A percentile compares a stretch with the other conserved stretches of the same genome.
These are phyloP conservation scores for Fusarium devonianum DNA, from an alignment of 2,329 filamentous ascomycete genomes.

Conservation along the genomic window DNA sequence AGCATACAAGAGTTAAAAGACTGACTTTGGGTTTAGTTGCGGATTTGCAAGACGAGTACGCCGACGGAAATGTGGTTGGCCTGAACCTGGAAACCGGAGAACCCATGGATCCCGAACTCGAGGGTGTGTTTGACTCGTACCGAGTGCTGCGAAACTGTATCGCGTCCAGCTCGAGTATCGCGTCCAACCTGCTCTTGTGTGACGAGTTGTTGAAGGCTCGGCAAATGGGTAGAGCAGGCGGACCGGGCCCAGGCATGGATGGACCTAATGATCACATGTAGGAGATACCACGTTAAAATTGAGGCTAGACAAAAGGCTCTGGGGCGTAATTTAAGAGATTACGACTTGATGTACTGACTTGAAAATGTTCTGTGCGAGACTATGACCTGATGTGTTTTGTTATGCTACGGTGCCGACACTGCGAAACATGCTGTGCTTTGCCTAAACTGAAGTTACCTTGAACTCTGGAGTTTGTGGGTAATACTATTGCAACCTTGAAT, in stretches of 20 bases:
- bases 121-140: slow-evolving; percentile 96
- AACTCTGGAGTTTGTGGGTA: too few relatives aligned
- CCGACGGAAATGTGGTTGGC: slow-evolving; percentile 84
- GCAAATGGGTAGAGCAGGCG: slow-evolving; percentile 80
- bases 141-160: slow-evolving; percentile 92
- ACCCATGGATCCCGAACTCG: slow-evolving; percentile 92
- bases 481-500: too few relatives aligned
- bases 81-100: slow-evolving; percentile 86
- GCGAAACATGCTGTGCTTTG: too few relatives aligned
- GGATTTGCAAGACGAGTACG: slow-evolving; percentile 82
- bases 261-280: slow-evolving; percentile 63
- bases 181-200: slow-evolving; percentile 91
- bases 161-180: slow-evolving; percentile 92
- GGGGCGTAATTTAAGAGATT: slow-evolving; percentile 38
- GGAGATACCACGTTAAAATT: slow-evolving; percentile 46
- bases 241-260: slow-evolving; percentile 71
- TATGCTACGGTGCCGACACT: too few relatives aligned
- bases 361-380: neutral
- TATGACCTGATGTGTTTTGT: too few relatives aligned
- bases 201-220: slow-evolving; percentile 97
- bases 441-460: too few relatives aligned
- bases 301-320: slow-evolving; percentile 49
- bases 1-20: slow-evolving; percentile 1
- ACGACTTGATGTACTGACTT: slow-evolving; percentile 20
- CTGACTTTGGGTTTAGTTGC: slow-evolving; percentile 66